Conservation (phyloP, 305 asterid species). For the Fraxinus angustifolia region DNA sequence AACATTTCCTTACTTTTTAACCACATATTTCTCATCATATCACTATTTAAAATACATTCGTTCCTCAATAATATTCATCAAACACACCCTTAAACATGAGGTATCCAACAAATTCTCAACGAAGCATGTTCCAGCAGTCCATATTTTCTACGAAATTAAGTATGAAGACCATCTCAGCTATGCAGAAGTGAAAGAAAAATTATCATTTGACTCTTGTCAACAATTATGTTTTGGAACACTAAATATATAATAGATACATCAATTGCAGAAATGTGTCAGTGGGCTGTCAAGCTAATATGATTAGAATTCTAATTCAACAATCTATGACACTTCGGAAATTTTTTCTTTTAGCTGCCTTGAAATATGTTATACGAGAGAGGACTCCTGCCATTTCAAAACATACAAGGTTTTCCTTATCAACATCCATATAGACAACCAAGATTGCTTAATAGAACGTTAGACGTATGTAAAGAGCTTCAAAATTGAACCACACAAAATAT, state of each 20-base stretch:
- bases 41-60: too few relatives aligned
- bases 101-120: not conserved
- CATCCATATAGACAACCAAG: not conserved
- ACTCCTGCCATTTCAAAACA: not conserved
- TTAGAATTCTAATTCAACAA: constrained; percentile 9
- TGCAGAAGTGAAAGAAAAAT: not conserved
- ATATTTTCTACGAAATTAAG: not conserved
- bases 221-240: not conserved
- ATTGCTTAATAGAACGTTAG: not conserved
- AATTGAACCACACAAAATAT: constrained; percentile 10
- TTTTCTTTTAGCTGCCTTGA: not conserved
- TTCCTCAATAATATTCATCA: too few relatives aligned
- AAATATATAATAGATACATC: not conserved
- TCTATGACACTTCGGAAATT: not conserved
- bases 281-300: constrained; percentile 1
- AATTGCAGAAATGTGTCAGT: constrained; percentile 3
- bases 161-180: not conserved
- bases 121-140: not conserved
- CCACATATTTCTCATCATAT: too few relatives aligned
- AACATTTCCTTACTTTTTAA: too few relatives aligned
- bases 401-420: not conserved
- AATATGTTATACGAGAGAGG: not conserved
- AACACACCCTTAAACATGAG: not conserved
- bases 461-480: not conserved
- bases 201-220: not conserved